A percentile compares a stretch with the other conserved stretches of the same genome.
Evolutionary conservation across 1,139 yeast species (phyloP).

Genomic region (Candida glucosophila): DNA sequence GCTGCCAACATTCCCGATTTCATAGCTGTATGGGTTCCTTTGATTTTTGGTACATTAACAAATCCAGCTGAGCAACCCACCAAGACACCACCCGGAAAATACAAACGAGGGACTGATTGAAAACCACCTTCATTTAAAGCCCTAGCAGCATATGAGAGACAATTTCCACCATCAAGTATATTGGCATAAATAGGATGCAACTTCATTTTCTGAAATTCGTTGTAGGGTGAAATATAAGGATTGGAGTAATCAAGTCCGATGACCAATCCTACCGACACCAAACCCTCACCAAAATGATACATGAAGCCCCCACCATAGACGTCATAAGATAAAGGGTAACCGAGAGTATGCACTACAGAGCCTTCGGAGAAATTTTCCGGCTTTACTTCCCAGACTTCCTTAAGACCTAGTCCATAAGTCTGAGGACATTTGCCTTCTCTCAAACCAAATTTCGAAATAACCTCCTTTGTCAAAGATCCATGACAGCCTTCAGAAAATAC

Average conservation of each 20-base stretch:
- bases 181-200: slow-evolving; percentile 78
- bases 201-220: slow-evolving; percentile 92
- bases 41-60: slow-evolving; percentile 91
- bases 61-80: slow-evolving; percentile 97
- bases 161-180: slow-evolving; percentile 78
- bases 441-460: slow-evolving; percentile 57
- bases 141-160: slow-evolving; percentile 90
- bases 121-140: slow-evolving; percentile 94
- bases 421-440: slow-evolving; percentile 66
- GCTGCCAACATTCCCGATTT: slow-evolving; percentile 94
- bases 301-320: slow-evolving; percentile 95
- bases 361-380: slow-evolving; percentile 79
- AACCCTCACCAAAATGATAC: slow-evolving; percentile 91
- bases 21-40: slow-evolving; percentile 98
- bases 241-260: slow-evolving; percentile 88
- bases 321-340: slow-evolving; percentile 68
- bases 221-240: slow-evolving; percentile 91
- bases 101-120: slow-evolving; percentile 81
- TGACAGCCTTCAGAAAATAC: slow-evolving; percentile 96
- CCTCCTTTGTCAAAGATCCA: slow-evolving; percentile 80
- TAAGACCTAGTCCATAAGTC: slow-evolving; percentile 90
- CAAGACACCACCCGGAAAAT: slow-evolving; percentile 91
- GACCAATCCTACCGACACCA: slow-evolving; percentile 85
- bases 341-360: slow-evolving; percentile 78
- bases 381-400: slow-evolving; percentile 95